Evolutionary conservation across 306 rosid species (phyloP).

Genomic region (Pachyrhizus erosus): DNA sequence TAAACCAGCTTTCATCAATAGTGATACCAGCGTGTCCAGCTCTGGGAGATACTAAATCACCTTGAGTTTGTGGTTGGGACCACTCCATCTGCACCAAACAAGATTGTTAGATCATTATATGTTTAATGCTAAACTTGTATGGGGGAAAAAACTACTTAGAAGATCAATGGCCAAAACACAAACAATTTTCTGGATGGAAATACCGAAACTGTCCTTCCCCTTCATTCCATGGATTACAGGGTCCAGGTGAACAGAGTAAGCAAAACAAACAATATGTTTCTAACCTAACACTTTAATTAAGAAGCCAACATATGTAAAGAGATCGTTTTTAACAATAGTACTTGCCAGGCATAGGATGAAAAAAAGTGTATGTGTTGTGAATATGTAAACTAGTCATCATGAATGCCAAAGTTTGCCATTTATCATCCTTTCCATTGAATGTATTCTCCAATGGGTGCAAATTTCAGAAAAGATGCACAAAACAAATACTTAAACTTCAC

Average conservation of each 20-base stretch:
- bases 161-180: conserved; percentile 27
- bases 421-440: too few relatives aligned
- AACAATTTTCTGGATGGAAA: conserved; percentile 36
- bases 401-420: too few relatives aligned
- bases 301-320: conserved; percentile 32
- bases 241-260: neutral
- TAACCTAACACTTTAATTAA: neutral
- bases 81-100: conserved; percentile 81
- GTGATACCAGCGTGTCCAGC: conserved; percentile 95
- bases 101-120: conserved; percentile 34
- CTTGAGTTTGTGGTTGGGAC: conserved; percentile 92
- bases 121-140: conserved; percentile 39
- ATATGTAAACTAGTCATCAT: conserved; percentile 6
- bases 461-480: too few relatives aligned
- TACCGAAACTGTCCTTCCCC: conserved; percentile 5
- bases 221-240: conserved; percentile 29
- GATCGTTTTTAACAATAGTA: conserved; percentile 22
- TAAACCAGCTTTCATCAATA: conserved; percentile 82
- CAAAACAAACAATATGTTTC: conserved; percentile 15
- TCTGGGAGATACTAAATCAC: conserved; percentile 83
- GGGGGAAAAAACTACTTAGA: neutral
- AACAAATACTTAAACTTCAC: too few relatives aligned
- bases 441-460: too few relatives aligned
- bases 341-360: conserved; percentile 14
- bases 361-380: conserved; percentile 23